Evolutionary conservation across 2,329 filamentous ascomycete genomes (phyloP).

Genomic region (Colletotrichum spaethianum): DNA sequence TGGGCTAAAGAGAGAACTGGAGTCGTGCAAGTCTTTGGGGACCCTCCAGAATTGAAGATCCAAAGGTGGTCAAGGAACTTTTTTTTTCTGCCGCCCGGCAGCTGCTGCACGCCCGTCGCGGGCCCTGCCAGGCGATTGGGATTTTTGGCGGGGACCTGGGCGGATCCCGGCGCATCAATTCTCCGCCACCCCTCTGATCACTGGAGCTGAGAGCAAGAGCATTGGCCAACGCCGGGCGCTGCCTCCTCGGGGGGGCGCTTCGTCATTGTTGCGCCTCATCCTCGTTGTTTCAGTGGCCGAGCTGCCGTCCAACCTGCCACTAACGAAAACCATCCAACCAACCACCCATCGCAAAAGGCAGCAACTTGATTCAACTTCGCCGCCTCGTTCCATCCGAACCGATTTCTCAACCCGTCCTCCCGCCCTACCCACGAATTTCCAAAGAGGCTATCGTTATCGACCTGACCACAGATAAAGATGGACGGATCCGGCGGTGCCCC

Average conservation of each 20-base stretch:
- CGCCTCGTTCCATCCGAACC: constrained; percentile 21
- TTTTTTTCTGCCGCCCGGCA: constrained; percentile 40
- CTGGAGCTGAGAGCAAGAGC: constrained; percentile 34
- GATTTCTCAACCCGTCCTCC: background rate
- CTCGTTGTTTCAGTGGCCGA: constrained; percentile 40
- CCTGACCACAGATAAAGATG: constrained; percentile 63
- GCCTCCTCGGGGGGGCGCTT: constrained; percentile 38
- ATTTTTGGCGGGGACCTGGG: constrained; percentile 43
- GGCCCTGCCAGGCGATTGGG: constrained; percentile 14
- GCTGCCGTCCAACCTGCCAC: constrained; percentile 35
- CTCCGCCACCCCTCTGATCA: constrained; percentile 27
- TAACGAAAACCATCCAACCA: constrained; percentile 30
- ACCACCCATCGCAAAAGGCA: constrained; percentile 37
- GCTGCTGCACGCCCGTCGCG: constrained; percentile 29
- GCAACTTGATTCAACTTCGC: constrained; percentile 28
- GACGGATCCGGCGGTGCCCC: constrained; percentile 78
- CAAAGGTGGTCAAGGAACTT: constrained; percentile 40
- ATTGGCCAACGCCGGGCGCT: constrained; percentile 36
- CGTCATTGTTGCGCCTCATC: constrained; percentile 49
- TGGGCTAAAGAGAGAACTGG: background rate
- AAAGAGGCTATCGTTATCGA: constrained; percentile 28
- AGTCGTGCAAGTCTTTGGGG: constrained; percentile 6
- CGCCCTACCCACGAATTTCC: background rate
- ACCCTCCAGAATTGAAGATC: constrained; percentile 18
- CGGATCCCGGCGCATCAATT: constrained; percentile 35